Evolutionary conservation across 2,329 filamentous ascomycete species (phyloP).

Genomic region (Fusarium sp.): DNA sequence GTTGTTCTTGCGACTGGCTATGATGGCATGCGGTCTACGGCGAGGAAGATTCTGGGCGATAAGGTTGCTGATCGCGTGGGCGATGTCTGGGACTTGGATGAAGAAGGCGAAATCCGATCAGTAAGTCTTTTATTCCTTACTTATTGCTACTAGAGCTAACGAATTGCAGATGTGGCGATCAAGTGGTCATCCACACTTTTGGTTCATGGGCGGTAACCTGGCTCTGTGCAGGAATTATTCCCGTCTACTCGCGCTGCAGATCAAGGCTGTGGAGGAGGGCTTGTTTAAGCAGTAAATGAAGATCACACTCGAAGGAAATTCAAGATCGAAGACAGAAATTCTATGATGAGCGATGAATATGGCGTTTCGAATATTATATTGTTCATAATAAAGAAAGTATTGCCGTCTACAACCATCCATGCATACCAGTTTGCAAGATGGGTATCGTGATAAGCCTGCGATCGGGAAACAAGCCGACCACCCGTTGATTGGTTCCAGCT

Average conservation of each 20-base stretch:
- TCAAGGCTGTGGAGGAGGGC: constrained; percentile 26
- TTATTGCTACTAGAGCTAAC: background rate
- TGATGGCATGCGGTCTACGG: constrained; percentile 56
- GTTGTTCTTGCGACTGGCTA: constrained; percentile 62
- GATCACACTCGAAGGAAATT: too few species aligned
- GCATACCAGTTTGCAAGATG: too few species aligned
- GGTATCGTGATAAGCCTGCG: too few species aligned
- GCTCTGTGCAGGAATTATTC: constrained; percentile 28
- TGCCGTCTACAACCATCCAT: too few species aligned
- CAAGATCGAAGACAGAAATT: too few species aligned
- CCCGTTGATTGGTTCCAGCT: too few species aligned
- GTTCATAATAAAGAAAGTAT: too few species aligned
- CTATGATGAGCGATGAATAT: too few species aligned
- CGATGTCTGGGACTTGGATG: constrained; percentile 25
- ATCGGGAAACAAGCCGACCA: too few species aligned
- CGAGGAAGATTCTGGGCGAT: constrained; percentile 56
- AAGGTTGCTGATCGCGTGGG: constrained; percentile 50
- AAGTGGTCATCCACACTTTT: constrained; percentile 31
- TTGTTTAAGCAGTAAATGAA: constrained; percentile 3
- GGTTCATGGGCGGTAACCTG: constrained; percentile 32
- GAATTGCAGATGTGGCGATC: constrained; percentile 22
- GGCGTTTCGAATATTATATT: too few species aligned
- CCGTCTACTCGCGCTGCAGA: constrained; percentile 23
- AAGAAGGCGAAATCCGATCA: constrained; percentile 25
- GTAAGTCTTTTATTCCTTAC: background rate